Evolutionary conservation across 768 basidiomycete species (phyloP).

Genomic region (Hericium alpestre): DNA sequence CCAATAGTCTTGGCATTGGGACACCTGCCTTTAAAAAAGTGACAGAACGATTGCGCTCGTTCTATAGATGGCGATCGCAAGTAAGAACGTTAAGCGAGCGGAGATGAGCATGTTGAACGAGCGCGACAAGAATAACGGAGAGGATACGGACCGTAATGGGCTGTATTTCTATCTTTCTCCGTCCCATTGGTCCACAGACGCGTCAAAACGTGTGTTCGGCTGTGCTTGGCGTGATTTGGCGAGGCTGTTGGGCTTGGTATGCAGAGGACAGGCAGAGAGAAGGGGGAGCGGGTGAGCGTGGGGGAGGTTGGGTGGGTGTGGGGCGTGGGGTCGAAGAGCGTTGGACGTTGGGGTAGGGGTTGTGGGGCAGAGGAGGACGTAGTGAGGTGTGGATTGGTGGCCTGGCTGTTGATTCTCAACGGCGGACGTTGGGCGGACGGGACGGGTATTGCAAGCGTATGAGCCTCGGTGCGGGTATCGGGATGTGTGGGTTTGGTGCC

Average conservation of each 20-base stretch:
- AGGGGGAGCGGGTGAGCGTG: not conserved
- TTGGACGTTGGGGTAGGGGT: not conserved
- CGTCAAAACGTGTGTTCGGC: not conserved
- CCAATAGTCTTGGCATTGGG: conserved; percentile 17
- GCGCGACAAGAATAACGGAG: conserved; percentile 12
- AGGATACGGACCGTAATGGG: conserved; percentile 56
- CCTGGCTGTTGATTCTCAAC: too few relatives aligned
- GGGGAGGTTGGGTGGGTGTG: not conserved
- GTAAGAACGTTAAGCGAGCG: conserved; percentile 16
- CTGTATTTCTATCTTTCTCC: conserved; percentile 76
- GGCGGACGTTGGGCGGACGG: too few relatives aligned
- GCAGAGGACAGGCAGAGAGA: conserved; percentile 1
- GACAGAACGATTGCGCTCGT: conserved; percentile 85
- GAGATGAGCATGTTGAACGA: conserved; percentile 11
- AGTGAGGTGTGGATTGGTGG: too few relatives aligned
- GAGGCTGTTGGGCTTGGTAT: not conserved
- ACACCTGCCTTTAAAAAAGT: conserved; percentile 75
- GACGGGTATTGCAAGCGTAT: too few relatives aligned
- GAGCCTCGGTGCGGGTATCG: too few relatives aligned
- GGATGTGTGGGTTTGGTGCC: too few relatives aligned
- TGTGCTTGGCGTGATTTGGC: not conserved
- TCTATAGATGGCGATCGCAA: conserved; percentile 43
- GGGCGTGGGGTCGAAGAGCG: not conserved
- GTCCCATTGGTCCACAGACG: conserved; percentile 37
- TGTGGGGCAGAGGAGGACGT: not conserved